These are phyloP conservation scores for Dendrobium huoshanense DNA, from an alignment of 106 monocot species.

Conservation along the genomic window DNA sequence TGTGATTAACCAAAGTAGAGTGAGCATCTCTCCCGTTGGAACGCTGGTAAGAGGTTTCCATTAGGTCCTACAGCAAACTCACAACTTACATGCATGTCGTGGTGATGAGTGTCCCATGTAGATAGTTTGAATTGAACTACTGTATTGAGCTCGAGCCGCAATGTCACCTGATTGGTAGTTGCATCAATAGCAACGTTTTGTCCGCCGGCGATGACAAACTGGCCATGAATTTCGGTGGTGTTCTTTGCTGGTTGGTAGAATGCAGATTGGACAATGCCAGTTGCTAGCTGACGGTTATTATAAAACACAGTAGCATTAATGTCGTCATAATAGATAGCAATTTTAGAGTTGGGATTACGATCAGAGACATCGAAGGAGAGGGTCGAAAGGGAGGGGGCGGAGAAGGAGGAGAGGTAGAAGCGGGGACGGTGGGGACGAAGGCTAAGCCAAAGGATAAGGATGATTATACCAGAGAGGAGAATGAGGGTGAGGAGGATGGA, in stretches of 20 bases:
- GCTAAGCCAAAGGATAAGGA: constrained; percentile 75
- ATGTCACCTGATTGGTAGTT: constrained; percentile 4
- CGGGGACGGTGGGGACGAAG: constrained; percentile 78
- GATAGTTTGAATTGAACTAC: constrained; percentile 35
- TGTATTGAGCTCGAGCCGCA: constrained; percentile 42
- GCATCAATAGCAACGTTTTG: background rate
- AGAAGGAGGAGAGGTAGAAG: constrained; percentile 50
- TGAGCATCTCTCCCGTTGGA: constrained; percentile 24
- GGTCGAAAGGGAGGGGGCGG: constrained; percentile 22
- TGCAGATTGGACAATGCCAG: constrained; percentile 16
- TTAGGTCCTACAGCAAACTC: constrained; percentile 30
- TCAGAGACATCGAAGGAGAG: constrained; percentile 45
- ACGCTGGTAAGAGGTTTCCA: constrained; percentile 32
- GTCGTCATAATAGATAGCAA: constrained; percentile 62
- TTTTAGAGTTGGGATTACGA: constrained; percentile 66
- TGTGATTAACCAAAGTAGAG: constrained; percentile 31
- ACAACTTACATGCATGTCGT: constrained; percentile 46
- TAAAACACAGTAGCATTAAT: constrained; percentile 48
- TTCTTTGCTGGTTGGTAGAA: constrained; percentile 73
- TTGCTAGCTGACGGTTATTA: constrained; percentile 28
- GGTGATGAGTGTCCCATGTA: constrained; percentile 44
- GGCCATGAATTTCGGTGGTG: constrained; percentile 40
- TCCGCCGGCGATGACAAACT: constrained; percentile 4
- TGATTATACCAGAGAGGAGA: constrained; percentile 44
- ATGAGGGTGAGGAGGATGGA: constrained; percentile 56